Conservation (phyloP, 23 red algal species). For the Gracilaria caudata region DNA sequence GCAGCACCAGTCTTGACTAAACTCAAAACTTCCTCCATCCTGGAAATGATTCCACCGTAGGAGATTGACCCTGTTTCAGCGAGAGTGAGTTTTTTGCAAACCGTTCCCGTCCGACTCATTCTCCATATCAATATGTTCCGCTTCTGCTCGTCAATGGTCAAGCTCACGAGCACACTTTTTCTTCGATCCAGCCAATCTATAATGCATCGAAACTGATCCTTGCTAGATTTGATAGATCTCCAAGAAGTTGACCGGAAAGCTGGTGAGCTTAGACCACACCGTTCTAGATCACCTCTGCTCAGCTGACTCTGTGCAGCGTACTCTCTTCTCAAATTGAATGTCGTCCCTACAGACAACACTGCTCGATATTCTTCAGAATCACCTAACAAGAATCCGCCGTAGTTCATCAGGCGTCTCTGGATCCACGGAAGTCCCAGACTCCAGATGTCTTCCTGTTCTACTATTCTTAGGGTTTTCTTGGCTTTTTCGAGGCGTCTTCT, state of each 20-base stretch:
- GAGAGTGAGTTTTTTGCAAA: neutral
- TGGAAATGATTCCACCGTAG: conserved; percentile 21
- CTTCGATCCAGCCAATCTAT: conserved; percentile 17
- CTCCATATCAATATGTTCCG: conserved; percentile 42
- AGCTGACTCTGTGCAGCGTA: neutral
- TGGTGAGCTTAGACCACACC: neutral
- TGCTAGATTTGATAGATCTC: conserved; percentile 1
- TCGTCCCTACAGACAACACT: conserved; percentile 11
- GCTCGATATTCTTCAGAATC: neutral
- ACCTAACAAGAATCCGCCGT: neutral
- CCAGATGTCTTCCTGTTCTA: conserved; percentile 20
- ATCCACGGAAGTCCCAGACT: conserved; percentile 15
- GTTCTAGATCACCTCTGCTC: neutral
- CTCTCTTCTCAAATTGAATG: conserved; percentile 8
- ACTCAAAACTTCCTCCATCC: conserved; percentile 42
- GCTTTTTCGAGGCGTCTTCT: neutral
- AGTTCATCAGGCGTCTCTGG: conserved; percentile 9
- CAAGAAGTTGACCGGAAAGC: conserved; percentile 1
- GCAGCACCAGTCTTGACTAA: conserved; percentile 21
- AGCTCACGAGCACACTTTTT: conserved; percentile 40
- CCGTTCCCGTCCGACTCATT: conserved; percentile 33
- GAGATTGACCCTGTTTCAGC: conserved; percentile 7
- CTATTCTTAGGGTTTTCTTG: neutral
- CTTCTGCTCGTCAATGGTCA: conserved; percentile 38
- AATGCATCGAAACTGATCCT: neutral